These are phyloP conservation scores for Globisporangium abappressorium DNA, from an alignment of 352 stramenopile genomes.

Conservation along the genomic window DNA sequence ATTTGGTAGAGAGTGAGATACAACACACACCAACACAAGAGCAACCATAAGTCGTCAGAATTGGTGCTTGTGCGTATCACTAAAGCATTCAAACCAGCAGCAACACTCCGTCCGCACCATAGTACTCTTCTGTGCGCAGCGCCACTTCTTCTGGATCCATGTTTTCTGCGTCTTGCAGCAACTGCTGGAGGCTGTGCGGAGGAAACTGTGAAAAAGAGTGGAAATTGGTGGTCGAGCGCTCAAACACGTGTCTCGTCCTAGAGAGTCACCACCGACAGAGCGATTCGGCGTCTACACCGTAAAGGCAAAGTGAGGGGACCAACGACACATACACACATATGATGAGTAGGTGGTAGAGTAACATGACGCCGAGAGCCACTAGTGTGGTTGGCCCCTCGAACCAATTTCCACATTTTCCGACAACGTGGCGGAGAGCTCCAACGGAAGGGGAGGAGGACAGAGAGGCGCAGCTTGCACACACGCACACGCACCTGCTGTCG, in stretches of 20 bases:
- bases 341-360: not conserved
- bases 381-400: not conserved
- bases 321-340: not conserved
- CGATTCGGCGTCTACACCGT: not conserved
- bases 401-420: slow-evolving; percentile 12
- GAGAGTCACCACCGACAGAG: not conserved
- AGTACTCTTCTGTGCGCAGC: slow-evolving; percentile 53
- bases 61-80: not conserved
- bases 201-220: not conserved
- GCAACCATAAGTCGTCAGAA: not conserved
- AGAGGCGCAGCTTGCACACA: not conserved
- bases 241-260: not conserved
- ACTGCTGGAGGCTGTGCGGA: not conserved
- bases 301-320: not conserved
- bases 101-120: slow-evolving; percentile 23
- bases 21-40: not conserved
- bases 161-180: too few species aligned
- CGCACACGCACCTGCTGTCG: not conserved
- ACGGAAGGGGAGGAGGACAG: not conserved
- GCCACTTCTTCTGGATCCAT: slow-evolving; percentile 39
- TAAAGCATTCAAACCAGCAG: not conserved
- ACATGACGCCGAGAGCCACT: not conserved
- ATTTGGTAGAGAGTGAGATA: slow-evolving; percentile 2
- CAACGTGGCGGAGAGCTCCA: not conserved
- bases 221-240: not conserved